Percentiles rank a stretch among this genome's conserved stretches.
Conservation (phyloP, 345 rosid species). For the Arabidopsis arenosa region DNA sequence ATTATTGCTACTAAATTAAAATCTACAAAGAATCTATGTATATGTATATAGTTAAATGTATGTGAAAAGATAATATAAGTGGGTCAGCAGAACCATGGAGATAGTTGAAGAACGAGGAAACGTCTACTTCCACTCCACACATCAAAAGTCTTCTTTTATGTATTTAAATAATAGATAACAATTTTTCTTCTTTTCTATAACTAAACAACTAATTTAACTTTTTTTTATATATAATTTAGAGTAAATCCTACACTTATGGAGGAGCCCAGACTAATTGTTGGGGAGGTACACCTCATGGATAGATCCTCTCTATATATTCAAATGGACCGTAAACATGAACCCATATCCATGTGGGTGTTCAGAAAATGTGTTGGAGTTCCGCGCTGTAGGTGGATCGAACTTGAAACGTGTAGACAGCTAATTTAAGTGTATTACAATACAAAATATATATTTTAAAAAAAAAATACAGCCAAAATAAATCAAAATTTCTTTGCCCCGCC, state of each 20-base stretch:
- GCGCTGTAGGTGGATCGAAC: no score
- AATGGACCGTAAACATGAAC: no score
- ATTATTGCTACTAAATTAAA: background rate
- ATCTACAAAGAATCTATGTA: slow-evolving; percentile 25
- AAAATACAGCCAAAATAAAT: background rate
- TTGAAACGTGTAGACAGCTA: background rate
- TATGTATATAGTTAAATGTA: slow-evolving; percentile 2
- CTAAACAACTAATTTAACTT: background rate
- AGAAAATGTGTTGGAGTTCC: no score
- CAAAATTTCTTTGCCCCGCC: background rate
- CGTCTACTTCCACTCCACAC: slow-evolving; percentile 40
- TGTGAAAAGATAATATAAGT: slow-evolving; percentile 21
- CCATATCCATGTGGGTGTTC: no score
- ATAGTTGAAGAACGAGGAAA: slow-evolving; percentile 44
- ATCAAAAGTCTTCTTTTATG: slow-evolving; percentile 15
- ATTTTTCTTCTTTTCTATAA: background rate
- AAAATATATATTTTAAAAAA: background rate
- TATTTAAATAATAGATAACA: background rate
- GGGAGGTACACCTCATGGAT: no score
- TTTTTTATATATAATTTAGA: no score
- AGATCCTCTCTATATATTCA: no score
- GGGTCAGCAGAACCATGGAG: slow-evolving; percentile 44
- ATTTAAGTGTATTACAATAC: background rate
- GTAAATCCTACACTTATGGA: no score
- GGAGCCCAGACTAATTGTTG: no score